Conservation (phyloP, 2,329 filamentous ascomycete species). For the Hypoxylon sp. region DNA sequence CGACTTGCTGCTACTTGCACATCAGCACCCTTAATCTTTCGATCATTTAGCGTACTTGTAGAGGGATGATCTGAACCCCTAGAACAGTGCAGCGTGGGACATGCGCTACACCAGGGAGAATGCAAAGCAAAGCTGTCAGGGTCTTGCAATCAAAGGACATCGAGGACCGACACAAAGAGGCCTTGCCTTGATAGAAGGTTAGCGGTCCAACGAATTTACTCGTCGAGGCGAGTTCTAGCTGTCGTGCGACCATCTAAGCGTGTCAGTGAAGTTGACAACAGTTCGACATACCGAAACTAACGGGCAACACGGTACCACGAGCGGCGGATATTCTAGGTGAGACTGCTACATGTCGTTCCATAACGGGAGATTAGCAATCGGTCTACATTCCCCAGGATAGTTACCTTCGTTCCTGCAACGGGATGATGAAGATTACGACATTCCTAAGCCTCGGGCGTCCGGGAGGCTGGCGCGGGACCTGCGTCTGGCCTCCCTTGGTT, state of each 20-base stretch:
- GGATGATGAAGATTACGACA: constrained; percentile 42
- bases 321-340: constrained; percentile 34
- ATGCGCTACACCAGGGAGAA: constrained; percentile 23
- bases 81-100: constrained; percentile 20
- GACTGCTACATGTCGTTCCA: constrained; percentile 41
- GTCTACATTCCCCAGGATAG: constrained; percentile 43
- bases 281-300: constrained; percentile 38
- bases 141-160: constrained; percentile 22
- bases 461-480: constrained; percentile 28
- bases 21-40: constrained; percentile 6
- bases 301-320: constrained; percentile 34
- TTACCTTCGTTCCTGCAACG: constrained; percentile 37
- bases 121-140: constrained; percentile 26
- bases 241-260: constrained; percentile 42
- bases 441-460: constrained; percentile 32
- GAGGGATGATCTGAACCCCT: constrained; percentile 21
- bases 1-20: constrained; percentile 9
- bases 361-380: constrained; percentile 37
- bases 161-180: constrained; percentile 25
- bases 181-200: constrained; percentile 18
- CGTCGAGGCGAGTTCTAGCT: constrained; percentile 45
- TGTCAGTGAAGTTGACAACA: constrained; percentile 38
- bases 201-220: constrained; percentile 41
- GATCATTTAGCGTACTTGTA: constrained; percentile 3
- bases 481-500: constrained; percentile 30